A percentile compares a stretch with the other conserved stretches of the same genome.
Conservation (phyloP, 805 yeast genomes). For the Wickerhamomyces queroliae region DNA sequence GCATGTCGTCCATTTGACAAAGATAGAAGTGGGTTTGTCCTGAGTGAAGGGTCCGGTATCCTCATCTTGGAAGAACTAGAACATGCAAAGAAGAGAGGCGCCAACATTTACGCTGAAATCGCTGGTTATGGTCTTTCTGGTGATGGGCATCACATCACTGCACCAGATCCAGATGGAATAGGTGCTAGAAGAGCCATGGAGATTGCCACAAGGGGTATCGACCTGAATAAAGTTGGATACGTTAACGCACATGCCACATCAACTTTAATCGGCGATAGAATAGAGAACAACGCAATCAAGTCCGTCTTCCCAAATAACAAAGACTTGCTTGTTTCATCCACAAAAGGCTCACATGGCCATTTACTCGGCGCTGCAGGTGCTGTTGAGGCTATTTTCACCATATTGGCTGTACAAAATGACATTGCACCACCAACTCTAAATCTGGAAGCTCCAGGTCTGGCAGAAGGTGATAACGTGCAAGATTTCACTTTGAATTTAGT, state of each 20-base stretch:
- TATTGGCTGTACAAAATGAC: conserved; percentile 53
- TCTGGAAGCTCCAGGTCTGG: conserved; percentile 46
- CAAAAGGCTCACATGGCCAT: conserved; percentile 93
- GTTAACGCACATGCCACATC: conserved; percentile 98
- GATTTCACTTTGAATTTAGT: conserved; percentile 48
- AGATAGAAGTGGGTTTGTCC: conserved; percentile 77
- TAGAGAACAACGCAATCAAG: conserved; percentile 75
- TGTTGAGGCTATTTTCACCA: conserved; percentile 80
- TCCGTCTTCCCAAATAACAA: conserved; percentile 38
- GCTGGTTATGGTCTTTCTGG: conserved; percentile 88
- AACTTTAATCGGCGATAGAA: conserved; percentile 81
- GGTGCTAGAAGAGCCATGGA: conserved; percentile 86
- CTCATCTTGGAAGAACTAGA: conserved; percentile 70
- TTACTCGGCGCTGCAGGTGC: conserved; percentile 95
- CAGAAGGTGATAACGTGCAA: conserved; percentile 35
- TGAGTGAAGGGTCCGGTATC: conserved; percentile 91
- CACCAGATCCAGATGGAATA: conserved; percentile 75
- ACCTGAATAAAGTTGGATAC: conserved; percentile 53
- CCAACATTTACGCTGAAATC: conserved; percentile 72
- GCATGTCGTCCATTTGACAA: conserved; percentile 89
- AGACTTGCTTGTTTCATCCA: conserved; percentile 59
- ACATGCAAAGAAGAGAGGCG: conserved; percentile 65
- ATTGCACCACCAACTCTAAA: conserved; percentile 79
- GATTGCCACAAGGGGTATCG: conserved; percentile 53
- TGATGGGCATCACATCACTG: conserved; percentile 90